Base-by-base conservation (phyloP, 352 stramenopile genomes). In the Globisporangium yorkense region DNA sequence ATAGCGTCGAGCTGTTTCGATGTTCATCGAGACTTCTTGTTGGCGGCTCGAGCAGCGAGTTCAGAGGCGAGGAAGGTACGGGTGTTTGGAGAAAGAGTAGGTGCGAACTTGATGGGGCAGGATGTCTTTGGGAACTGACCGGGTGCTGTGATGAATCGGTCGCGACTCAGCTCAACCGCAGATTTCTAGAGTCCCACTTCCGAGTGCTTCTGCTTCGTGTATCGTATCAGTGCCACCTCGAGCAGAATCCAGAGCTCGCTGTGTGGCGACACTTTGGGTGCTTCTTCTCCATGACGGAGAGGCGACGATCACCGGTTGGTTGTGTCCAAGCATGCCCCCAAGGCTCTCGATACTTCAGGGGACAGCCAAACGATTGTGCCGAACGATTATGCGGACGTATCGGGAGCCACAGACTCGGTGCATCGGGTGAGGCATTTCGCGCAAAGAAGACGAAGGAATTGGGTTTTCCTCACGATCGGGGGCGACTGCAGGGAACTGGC, bases 161-260 rank as follows among this genome's bases (percentile, higher is more conserved):
- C 27, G 56, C 70, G 20, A 67, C 68, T 18, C 63, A 71, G 67
- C n/a, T 70, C 73, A 1, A 61, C 81, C 13, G 61, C 65, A 15
- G 71, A 80, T n/a, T 79, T 79, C 62, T 69, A 87, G 56, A 77
- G 64, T 29, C 50, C 90, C 2, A 84, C 70, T 24, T 92, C 82
- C n/a, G 80, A 88, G 57, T 84, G 71, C 51, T 88, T 91, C 49
- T 72, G 79, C 7, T 83, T 91, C 27, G 50, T 87, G 3, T 93
- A 84, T 51, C 67, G 64, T 12, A 88, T 51, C 67, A 66, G 27
- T 92, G 78, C 43, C 77, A 91, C 50, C 57, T 77, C 8, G 61
- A 83, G 16, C 78, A 91, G 51, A 84, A 64, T 20, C 54, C 89
- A 16, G 72, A 88, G 62, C 55, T 91, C 3, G 74, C 77, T 12